Evolutionary conservation across 2,329 filamentous ascomycete genomes (phyloP).

Genomic region (Teratosphaeria nubilosa): DNA sequence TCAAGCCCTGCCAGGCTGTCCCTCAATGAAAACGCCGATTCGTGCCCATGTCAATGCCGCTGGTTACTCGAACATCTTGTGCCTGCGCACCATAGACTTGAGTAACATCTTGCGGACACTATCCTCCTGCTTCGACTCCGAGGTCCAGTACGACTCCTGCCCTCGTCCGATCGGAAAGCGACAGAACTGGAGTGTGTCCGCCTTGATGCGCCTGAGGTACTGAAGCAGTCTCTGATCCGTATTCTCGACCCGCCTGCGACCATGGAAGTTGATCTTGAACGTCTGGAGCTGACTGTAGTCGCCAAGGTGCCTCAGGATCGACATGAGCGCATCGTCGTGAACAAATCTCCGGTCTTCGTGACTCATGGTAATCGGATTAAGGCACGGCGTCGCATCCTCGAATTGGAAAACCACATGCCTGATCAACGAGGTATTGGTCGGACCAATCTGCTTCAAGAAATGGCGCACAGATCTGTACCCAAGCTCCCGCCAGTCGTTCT

Average conservation of each 20-base stretch:
- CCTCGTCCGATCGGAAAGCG: conserved; percentile 17
- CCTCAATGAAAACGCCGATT: neutral
- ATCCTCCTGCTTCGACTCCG: conserved; percentile 25
- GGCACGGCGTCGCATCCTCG: conserved; percentile 34
- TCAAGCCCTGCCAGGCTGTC: neutral
- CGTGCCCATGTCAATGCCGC: neutral
- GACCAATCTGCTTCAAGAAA: conserved; percentile 37
- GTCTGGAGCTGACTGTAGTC: conserved; percentile 32
- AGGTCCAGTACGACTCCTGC: conserved; percentile 11
- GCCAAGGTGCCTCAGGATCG: conserved; percentile 34
- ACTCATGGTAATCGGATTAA: conserved; percentile 28
- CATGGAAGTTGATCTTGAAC: conserved; percentile 33
- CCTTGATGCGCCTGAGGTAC: conserved; percentile 35
- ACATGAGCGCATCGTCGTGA: conserved; percentile 37
- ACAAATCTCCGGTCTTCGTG: conserved; percentile 39
- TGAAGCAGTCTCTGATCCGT: conserved; percentile 35
- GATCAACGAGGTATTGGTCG: conserved; percentile 37
- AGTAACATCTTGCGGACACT: conserved; percentile 24
- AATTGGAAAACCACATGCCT: conserved; percentile 36
- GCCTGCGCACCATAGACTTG: conserved; percentile 27
- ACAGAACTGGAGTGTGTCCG: conserved; percentile 30
- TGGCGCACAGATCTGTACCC: conserved; percentile 37
- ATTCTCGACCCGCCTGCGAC: conserved; percentile 25
- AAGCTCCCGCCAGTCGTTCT: conserved; percentile 34
- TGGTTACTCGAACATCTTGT: conserved; percentile 24